These are phyloP conservation scores for Lasiosphaeria hispida DNA, from an alignment of 495 filamentous ascomycete species.

Conservation along the genomic window DNA sequence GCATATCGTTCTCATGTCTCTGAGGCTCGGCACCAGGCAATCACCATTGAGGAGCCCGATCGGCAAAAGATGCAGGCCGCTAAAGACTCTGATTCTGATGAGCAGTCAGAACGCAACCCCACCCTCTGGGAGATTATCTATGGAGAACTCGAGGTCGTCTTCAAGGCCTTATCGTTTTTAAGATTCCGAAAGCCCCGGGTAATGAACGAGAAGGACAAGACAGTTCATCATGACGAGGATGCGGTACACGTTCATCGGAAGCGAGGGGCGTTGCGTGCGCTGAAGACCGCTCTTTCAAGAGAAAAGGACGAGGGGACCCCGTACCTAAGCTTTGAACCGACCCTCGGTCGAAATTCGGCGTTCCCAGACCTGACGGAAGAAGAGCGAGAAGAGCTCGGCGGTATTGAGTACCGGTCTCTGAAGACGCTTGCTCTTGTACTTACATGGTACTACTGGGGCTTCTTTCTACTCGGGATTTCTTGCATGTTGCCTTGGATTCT, in stretches of 20 bases:
- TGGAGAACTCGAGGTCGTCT: conserved; percentile 36
- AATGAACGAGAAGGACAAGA: conserved; percentile 16
- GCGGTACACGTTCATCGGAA: conserved; percentile 6
- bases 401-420: conserved; percentile 89
- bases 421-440: conserved; percentile 81
- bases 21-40: conserved; percentile 51
- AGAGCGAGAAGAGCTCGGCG: conserved; percentile 88
- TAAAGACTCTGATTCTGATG: conserved; percentile 27
- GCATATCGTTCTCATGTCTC: conserved; percentile 16
- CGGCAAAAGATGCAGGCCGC: conserved; percentile 22
- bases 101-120: neutral
- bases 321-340: conserved; percentile 92
- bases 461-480: conserved; percentile 71
- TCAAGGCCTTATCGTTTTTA: conserved; percentile 32
- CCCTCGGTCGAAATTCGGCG: conserved; percentile 84
- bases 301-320: conserved; percentile 59
- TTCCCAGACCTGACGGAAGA: conserved; percentile 86
- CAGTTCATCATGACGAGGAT: conserved; percentile 22
- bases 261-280: conserved; percentile 24
- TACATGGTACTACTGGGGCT: conserved; percentile 71
- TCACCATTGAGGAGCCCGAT: conserved; percentile 64
- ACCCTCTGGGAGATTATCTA: conserved; percentile 5
- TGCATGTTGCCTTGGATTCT: conserved; percentile 79
- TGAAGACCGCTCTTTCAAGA: conserved; percentile 40
- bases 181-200: conserved; percentile 35